A percentile compares a stretch with the other conserved stretches of the same genome.
Evolutionary conservation across 169 alveolate genomes (phyloP).

Genomic region (Eimeria falciformis): DNA sequence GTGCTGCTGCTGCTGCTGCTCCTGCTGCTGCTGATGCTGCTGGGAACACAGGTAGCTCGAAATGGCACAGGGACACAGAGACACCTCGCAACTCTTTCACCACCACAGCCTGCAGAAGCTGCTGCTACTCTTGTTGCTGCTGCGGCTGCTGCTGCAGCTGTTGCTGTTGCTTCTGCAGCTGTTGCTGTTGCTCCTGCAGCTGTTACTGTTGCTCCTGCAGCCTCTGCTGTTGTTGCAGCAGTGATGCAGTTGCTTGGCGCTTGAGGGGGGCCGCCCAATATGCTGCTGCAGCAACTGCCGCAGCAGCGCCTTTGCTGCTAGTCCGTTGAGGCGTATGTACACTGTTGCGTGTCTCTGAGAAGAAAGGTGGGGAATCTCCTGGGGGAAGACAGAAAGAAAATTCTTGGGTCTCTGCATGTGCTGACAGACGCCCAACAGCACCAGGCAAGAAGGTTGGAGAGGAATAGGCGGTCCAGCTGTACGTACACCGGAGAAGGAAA

Average conservation of each 20-base stretch:
- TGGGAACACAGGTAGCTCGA: not conserved
- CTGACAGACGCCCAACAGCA: too few relatives aligned
- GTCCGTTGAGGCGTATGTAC: too few relatives aligned
- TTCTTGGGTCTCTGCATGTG: too few relatives aligned
- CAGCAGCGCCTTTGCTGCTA: too few relatives aligned
- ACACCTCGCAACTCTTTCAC: not conserved
- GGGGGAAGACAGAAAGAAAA: too few relatives aligned
- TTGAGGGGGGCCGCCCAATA: not conserved
- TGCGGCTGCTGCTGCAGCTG: slow-evolving; percentile 26
- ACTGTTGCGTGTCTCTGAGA: too few relatives aligned
- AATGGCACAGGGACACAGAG: too few relatives aligned
- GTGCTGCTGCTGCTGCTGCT: slow-evolving; percentile 8
- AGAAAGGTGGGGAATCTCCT: too few relatives aligned
- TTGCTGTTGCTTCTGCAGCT: slow-evolving; percentile 7
- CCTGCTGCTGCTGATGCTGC: slow-evolving; percentile 23
- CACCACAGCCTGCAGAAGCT: not conserved
- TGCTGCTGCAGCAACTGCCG: not conserved
- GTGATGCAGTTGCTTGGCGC: not conserved
- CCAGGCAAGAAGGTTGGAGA: too few relatives aligned
- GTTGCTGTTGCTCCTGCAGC: slow-evolving; percentile 4
- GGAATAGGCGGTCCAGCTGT: too few relatives aligned
- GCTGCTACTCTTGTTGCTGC: not conserved
- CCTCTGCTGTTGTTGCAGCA: not conserved
- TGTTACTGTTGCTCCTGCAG: not conserved
- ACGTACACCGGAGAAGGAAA: too few relatives aligned